Conservation (phyloP, 805 yeast genomes). For the Ogataea populi-albae region DNA sequence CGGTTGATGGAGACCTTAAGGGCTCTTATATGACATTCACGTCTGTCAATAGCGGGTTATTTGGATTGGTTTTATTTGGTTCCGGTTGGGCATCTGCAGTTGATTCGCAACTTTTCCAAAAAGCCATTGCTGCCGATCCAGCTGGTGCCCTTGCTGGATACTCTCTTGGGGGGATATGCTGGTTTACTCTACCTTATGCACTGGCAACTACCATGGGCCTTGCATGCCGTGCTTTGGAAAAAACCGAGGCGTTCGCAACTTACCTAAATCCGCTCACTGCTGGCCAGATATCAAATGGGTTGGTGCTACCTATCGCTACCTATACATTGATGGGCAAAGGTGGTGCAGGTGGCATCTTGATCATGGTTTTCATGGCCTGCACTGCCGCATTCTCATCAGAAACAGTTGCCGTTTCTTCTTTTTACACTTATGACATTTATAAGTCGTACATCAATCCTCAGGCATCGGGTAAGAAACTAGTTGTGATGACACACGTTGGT, state of each 20-base stretch:
- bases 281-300: slow-evolving; percentile 45
- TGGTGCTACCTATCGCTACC: slow-evolving; percentile 51
- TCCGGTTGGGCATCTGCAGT: slow-evolving; percentile 37
- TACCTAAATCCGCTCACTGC: slow-evolving; percentile 32
- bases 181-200: slow-evolving; percentile 43
- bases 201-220: slow-evolving; percentile 37
- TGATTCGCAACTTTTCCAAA: slow-evolving; percentile 33
- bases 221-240: slow-evolving; percentile 37
- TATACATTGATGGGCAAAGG: slow-evolving; percentile 49
- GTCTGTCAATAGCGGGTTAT: slow-evolving; percentile 29
- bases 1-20: slow-evolving; percentile 18
- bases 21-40: slow-evolving; percentile 27
- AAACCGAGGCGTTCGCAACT: slow-evolving; percentile 23
- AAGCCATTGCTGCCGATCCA: slow-evolving; percentile 44
- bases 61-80: slow-evolving; percentile 31
- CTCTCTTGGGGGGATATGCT: slow-evolving; percentile 44
- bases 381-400: slow-evolving; percentile 58
- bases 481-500: slow-evolving; percentile 42
- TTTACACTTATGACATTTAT: slow-evolving; percentile 49
- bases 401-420: slow-evolving; percentile 49
- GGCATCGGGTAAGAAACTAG: slow-evolving; percentile 47
- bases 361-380: slow-evolving; percentile 50
- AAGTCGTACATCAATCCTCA: slow-evolving; percentile 48
- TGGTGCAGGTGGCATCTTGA: slow-evolving; percentile 46
- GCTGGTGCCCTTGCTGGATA: slow-evolving; percentile 41